Conservation (phyloP, 352 stramenopile genomes). For the Elongisporangium prolatum region DNA sequence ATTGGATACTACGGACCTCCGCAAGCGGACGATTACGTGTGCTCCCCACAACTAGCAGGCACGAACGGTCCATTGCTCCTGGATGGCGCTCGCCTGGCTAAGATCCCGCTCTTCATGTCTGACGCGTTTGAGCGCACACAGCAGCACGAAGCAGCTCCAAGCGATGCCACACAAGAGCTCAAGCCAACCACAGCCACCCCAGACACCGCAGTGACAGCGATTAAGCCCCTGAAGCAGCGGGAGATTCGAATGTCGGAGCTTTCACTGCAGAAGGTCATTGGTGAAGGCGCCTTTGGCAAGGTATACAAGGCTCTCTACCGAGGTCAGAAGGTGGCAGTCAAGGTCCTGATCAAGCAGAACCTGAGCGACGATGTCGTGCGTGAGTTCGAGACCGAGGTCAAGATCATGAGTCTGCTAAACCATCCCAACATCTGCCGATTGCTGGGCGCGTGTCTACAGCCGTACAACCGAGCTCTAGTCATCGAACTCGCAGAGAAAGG, state of each 20-base stretch:
- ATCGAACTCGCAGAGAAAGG: constrained; percentile 92
- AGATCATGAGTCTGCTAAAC: constrained; percentile 87
- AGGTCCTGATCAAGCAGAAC: constrained; percentile 71
- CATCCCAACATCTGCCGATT: constrained; percentile 98
- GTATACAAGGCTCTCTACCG: constrained; percentile 69
- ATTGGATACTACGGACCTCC: neutral
- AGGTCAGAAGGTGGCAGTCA: constrained; percentile 54
- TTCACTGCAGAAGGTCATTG: constrained; percentile 47
- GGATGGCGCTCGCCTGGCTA: constrained; percentile 44
- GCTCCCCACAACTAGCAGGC: neutral
- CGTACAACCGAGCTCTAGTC: constrained; percentile 93
- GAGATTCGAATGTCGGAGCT: constrained; percentile 65
- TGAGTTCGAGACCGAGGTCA: constrained; percentile 78
- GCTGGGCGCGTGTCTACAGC: constrained; percentile 92
- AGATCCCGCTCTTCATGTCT: constrained; percentile 60
- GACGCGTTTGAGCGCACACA: constrained; percentile 36
- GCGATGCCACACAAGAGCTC: constrained; percentile 8
- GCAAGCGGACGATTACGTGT: neutral
- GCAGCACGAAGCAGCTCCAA: constrained; percentile 18
- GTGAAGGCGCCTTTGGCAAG: constrained; percentile 76
- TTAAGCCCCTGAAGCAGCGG: constrained; percentile 29
- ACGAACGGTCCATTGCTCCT: constrained; percentile 15
- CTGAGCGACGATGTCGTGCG: constrained; percentile 57
- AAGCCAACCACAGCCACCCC: neutral
- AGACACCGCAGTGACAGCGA: constrained; percentile 8